Evolutionary conservation across 768 basidiomycete species (phyloP).

Genomic region (Sporobolomyces roseus): DNA sequence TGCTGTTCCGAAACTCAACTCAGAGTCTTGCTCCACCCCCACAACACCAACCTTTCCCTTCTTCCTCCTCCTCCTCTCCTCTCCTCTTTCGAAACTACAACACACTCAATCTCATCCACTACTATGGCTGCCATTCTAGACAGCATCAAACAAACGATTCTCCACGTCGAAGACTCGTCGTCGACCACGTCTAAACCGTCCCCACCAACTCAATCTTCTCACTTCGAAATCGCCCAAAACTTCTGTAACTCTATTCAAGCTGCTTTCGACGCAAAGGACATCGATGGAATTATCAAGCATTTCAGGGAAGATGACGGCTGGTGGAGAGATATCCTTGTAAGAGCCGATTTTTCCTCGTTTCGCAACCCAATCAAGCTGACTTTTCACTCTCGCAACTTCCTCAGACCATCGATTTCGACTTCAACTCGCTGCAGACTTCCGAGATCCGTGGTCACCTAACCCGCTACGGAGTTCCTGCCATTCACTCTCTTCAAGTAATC

Average conservation of each 20-base stretch:
- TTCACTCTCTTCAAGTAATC: conserved; percentile 28
- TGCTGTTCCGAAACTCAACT: too few species aligned
- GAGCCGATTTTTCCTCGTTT: not conserved
- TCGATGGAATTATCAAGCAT: conserved; percentile 33
- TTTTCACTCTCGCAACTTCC: too few species aligned
- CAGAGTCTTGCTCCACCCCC: too few species aligned
- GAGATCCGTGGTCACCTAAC: conserved; percentile 39
- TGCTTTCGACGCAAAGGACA: conserved; percentile 31
- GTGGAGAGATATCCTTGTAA: conserved; percentile 42
- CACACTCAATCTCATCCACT: not conserved
- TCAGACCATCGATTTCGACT: conserved; percentile 39
- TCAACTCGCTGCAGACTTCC: conserved; percentile 37
- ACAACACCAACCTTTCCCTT: too few species aligned
- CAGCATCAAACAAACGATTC: conserved; percentile 22
- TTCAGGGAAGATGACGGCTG: conserved; percentile 42
- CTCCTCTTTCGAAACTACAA: too few species aligned
- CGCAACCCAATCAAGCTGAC: too few species aligned
- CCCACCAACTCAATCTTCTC: not conserved
- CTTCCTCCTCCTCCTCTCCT: not conserved
- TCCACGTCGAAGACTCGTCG: conserved; percentile 15
- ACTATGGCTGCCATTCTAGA: conserved; percentile 10
- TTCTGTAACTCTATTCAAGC: conserved; percentile 21
- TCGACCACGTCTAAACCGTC: not conserved
- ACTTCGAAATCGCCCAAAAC: conserved; percentile 15
- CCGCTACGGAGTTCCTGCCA: conserved; percentile 36